Evolutionary conservation across 345 rosid genomes (phyloP).

Genomic region (Kernera saxatilis): DNA sequence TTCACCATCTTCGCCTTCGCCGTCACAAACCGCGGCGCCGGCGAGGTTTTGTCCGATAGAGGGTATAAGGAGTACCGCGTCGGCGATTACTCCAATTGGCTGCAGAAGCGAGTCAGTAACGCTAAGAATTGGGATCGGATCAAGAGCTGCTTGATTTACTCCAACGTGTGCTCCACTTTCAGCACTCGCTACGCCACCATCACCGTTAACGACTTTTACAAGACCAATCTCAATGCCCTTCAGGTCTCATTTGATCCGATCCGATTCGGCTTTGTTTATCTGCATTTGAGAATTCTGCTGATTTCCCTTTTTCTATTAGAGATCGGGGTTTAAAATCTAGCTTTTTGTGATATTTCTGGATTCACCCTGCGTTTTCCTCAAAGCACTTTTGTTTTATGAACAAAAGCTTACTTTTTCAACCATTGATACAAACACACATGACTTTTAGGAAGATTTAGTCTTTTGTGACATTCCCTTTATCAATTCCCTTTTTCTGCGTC

Average conservation of each 20-base stretch:
- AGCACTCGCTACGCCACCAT: conserved; percentile 22
- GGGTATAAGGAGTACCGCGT: conserved; percentile 88
- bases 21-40: conserved; percentile 95
- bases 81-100: conserved; percentile 70
- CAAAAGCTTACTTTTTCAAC: not conserved
- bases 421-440: not conserved
- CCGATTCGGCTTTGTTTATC: not conserved
- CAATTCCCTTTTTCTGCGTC: not conserved
- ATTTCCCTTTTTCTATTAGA: not conserved
- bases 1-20: conserved; percentile 89
- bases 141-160: conserved; percentile 62
- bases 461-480: not conserved
- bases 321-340: not conserved
- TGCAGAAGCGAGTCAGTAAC: conserved; percentile 58
- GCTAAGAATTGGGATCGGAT: conserved; percentile 72
- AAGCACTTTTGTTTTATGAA: not conserved
- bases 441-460: conserved; percentile 1
- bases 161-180: conserved; percentile 48
- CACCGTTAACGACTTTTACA: conserved; percentile 28
- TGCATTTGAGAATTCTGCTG: not conserved
- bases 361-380: not conserved
- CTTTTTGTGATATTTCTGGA: not conserved
- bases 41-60: conserved; percentile 42
- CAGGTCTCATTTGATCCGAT: conserved; percentile 40
- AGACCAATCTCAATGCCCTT: conserved; percentile 43